Conservation (phyloP, 352 stramenopile species). For the Globisporangium splendens region DNA sequence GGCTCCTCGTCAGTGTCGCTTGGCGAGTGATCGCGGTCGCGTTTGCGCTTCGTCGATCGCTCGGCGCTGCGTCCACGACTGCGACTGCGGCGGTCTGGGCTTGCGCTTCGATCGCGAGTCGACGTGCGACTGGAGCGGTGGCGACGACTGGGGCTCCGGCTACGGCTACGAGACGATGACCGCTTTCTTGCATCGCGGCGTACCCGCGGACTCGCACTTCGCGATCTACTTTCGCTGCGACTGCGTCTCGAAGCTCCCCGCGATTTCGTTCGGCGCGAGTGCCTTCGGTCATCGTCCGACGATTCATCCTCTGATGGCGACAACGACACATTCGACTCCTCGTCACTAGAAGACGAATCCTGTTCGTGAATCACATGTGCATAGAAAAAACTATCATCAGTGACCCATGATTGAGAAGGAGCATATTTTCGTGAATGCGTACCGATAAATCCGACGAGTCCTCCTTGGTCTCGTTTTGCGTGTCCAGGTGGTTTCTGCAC, state of each 20-base stretch:
- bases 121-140: slow-evolving; percentile 8
- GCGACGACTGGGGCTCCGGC: slow-evolving; percentile 9
- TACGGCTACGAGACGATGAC: slow-evolving; percentile 11
- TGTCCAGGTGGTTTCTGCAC: slow-evolving; percentile 77
- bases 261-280: slow-evolving; percentile 15
- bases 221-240: slow-evolving; percentile 12
- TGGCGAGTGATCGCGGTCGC: background rate
- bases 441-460: slow-evolving; percentile 23
- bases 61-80: slow-evolving; percentile 8
- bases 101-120: slow-evolving; percentile 30
- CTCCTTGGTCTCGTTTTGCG: slow-evolving; percentile 31
- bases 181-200: slow-evolving; percentile 1
- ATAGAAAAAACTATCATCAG: too few relatives aligned
- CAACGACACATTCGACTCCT: slow-evolving; percentile 9
- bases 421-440: background rate
- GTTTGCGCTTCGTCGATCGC: slow-evolving; percentile 8
- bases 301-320: slow-evolving; percentile 6
- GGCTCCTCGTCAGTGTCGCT: slow-evolving; percentile 6
- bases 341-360: slow-evolving; percentile 29
- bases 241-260: slow-evolving; percentile 6
- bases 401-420: background rate
- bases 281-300: slow-evolving; percentile 2
- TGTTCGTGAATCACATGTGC: slow-evolving; percentile 5
- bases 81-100: slow-evolving; percentile 16
- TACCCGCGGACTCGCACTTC: slow-evolving; percentile 7